phyloP scores from a whole-genome alignment of 139 green algal species.

The Tetraselmis striata region DNA sequence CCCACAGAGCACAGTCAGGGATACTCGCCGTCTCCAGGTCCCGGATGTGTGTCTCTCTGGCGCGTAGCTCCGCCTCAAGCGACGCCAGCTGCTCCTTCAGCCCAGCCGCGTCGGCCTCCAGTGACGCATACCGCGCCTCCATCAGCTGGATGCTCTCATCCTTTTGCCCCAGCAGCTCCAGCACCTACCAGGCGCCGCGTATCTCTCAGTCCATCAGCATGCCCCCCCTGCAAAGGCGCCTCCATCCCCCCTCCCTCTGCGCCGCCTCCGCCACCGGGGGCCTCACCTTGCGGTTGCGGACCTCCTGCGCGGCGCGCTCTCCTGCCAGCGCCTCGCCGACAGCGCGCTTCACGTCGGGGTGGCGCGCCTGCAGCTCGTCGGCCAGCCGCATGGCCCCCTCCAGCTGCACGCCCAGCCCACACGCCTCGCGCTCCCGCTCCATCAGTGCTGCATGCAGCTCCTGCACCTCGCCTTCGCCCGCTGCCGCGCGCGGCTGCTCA shows the following conservation, averaged over 20 bases:
- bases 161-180: constrained; percentile 32
- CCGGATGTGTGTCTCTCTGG: constrained; percentile 29
- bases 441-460: constrained; percentile 17
- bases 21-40: constrained; percentile 19
- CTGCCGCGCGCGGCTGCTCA: not conserved
- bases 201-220: too few relatives aligned
- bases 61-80: constrained; percentile 23
- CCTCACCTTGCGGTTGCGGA: constrained; percentile 24
- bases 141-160: constrained; percentile 26
- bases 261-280: too few relatives aligned
- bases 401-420: constrained; percentile 17
- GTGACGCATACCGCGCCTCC: constrained; percentile 20
- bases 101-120: constrained; percentile 20
- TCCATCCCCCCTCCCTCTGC: too few relatives aligned
- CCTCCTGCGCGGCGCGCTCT: constrained; percentile 31
- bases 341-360: constrained; percentile 10
- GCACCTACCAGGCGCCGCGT: too few relatives aligned
- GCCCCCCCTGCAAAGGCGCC: too few relatives aligned
- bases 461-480: not conserved
- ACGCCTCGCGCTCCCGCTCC: constrained; percentile 7
- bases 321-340: constrained; percentile 21
- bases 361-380: not conserved
- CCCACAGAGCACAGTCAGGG: too few relatives aligned
- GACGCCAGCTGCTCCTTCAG: constrained; percentile 30
- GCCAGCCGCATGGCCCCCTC: not conserved